Evolutionary conservation across 2,329 filamentous ascomycete genomes (phyloP).

Genomic region (Metarhizium anisopliae): DNA sequence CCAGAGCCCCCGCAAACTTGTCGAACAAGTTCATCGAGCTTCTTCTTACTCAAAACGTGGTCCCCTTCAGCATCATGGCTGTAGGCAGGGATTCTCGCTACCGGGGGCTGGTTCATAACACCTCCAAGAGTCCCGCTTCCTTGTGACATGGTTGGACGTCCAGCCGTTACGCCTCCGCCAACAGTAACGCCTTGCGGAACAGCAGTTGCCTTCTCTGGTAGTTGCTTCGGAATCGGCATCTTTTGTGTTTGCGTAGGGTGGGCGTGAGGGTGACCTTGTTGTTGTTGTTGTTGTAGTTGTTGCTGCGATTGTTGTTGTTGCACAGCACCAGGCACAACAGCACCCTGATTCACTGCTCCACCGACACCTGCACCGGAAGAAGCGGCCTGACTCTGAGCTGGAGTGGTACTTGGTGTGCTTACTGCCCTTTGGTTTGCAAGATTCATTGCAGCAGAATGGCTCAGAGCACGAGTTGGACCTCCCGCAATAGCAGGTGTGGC

Average conservation of each 20-base stretch:
- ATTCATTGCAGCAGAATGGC: constrained; percentile 40
- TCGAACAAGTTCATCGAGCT: constrained; percentile 87
- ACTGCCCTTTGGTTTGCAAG: constrained; percentile 35
- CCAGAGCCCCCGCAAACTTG: constrained; percentile 80
- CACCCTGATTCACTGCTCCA: constrained; percentile 20
- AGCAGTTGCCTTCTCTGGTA: constrained; percentile 58
- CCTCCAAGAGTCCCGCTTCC: constrained; percentile 70
- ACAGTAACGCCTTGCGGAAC: constrained; percentile 67
- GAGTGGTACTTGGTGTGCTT: constrained; percentile 23
- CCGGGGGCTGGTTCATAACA: constrained; percentile 78
- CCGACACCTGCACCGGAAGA: constrained; percentile 14
- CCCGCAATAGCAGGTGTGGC: constrained; percentile 29
- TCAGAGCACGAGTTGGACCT: constrained; percentile 33
- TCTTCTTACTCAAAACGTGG: constrained; percentile 93
- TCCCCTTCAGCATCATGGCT: constrained; percentile 88
- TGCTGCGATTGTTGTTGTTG: constrained; percentile 19
- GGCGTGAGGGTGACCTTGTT: constrained; percentile 36
- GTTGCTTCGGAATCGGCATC: constrained; percentile 74
- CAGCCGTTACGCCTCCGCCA: constrained; percentile 47
- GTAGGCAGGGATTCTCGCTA: constrained; percentile 72
- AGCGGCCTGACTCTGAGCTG: constrained; percentile 19
- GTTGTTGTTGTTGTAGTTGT: constrained; percentile 16
- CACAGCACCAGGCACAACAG: constrained; percentile 22
- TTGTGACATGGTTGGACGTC: constrained; percentile 76
- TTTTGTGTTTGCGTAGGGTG: constrained; percentile 46